These are phyloP conservation scores for Ustilago lituana DNA, from an alignment of 1,284 basidiomycete species.

Conservation along the genomic window DNA sequence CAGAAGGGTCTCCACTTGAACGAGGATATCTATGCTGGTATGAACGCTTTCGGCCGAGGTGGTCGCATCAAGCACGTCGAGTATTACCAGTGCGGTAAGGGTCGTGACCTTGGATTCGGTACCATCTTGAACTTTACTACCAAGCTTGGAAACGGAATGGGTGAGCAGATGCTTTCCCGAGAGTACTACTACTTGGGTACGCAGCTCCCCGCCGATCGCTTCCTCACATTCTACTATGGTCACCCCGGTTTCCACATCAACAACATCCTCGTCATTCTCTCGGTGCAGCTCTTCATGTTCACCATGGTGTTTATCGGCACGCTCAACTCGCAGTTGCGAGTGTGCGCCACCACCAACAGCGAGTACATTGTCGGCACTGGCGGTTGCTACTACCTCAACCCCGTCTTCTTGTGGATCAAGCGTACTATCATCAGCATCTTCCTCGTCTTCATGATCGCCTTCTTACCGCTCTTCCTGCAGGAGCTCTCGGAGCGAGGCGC, in stretches of 20 bases:
- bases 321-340: conserved; percentile 63
- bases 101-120: conserved; percentile 97
- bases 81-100: conserved; percentile 97
- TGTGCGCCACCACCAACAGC: conserved; percentile 63
- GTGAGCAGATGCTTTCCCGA: conserved; percentile 97
- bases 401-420: conserved; percentile 67
- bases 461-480: conserved; percentile 66
- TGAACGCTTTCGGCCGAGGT: conserved; percentile 96
- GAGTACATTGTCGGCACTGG: conserved; percentile 64
- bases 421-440: conserved; percentile 67
- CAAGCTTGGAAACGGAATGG: conserved; percentile 99
- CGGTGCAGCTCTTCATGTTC: conserved; percentile 67
- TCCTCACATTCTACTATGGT: conserved; percentile 99
- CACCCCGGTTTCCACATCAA: conserved; percentile 99
- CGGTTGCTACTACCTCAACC: conserved; percentile 67
- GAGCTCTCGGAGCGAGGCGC: conserved; percentile 67
- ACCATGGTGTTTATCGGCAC: conserved; percentile 67
- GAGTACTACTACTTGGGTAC: conserved; percentile 99
- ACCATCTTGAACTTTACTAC: conserved; percentile 99
- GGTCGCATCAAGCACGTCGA: conserved; percentile 99
- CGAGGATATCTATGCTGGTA: conserved; percentile 99
- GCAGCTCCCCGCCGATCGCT: conserved; percentile 96
- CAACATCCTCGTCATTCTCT: conserved; percentile 80
- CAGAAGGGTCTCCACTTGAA: conserved; percentile 98
- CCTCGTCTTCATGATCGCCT: conserved; percentile 68